Evolutionary conservation across 768 basidiomycete genomes (phyloP), one percentile per base, ranked within the genome.

Genomic region (Leccinum ochraceum): DNA sequence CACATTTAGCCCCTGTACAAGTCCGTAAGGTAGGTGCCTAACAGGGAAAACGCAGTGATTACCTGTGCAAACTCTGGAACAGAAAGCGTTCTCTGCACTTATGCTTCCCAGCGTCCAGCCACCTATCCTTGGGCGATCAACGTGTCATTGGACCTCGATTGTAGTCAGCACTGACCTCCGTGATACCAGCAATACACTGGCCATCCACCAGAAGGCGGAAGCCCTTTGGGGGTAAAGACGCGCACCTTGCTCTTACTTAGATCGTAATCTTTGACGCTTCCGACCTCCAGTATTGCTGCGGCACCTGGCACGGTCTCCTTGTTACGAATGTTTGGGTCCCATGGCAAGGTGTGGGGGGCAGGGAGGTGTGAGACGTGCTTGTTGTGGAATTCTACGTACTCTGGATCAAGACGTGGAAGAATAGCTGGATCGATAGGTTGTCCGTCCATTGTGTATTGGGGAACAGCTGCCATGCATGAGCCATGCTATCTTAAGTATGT

Each of bases 31-130:
- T 39, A 34, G 32, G 11, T 30, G 26, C 20, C 36, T 28, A 14
- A 39, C 17, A 11, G 51, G 6, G 30, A 36, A 8, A 46, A 44
- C n/a, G 10, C n/a, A 34, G 22, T 26, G 9, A 44, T 54, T 37
- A 71, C 71, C 73, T 68, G 61, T 68, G 61, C 73, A 72, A 49
- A 71, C 37, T 53, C 71, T 58, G 22, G 71, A 74, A 39, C 81
- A 79, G 66, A 92, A 88, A 14, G 83, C 76, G 39, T 82, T 83
- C 66, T 88, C 88, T 26, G 83, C 80, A 37, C 64, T 67, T 63
- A 89, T 89, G 57, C 78, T 85, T 0, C 90, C 90, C 2, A 91
- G 76, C 0, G 88, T 89, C 90, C 90, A 90, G 36, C 90, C 90
- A 46, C 90, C 89, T 87, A 64, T 53, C 20, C 5, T 51, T 54